phyloP scores from a whole-genome alignment of 2,329 filamentous ascomycete genomes.

The Emydomyces testavorans region DNA sequence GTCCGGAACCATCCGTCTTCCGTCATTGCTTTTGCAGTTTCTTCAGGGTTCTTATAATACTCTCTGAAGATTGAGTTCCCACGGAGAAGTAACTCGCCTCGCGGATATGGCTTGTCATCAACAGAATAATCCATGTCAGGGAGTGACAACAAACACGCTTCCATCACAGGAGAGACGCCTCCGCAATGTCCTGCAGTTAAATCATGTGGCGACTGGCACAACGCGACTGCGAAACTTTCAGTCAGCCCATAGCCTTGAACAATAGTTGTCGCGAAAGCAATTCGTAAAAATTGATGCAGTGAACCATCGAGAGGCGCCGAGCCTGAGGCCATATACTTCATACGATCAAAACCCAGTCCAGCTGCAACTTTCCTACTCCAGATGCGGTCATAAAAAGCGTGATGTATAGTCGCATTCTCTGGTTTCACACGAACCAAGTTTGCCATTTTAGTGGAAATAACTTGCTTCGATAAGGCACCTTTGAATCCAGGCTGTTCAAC shows the following conservation, averaged over 20 bases:
- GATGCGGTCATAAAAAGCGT: constrained; percentile 50
- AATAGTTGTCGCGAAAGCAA: constrained; percentile 68
- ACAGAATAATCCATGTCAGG: constrained; percentile 89
- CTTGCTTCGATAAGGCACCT: constrained; percentile 67
- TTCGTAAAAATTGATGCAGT: constrained; percentile 77
- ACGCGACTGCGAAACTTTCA: constrained; percentile 72
- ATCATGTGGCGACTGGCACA: constrained; percentile 60
- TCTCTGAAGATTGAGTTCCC: constrained; percentile 70
- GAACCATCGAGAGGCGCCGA: constrained; percentile 82
- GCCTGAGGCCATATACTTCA: constrained; percentile 66
- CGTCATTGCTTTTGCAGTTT: constrained; percentile 72
- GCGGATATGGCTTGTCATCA: constrained; percentile 76
- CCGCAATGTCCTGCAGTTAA: constrained; percentile 73
- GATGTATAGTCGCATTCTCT: constrained; percentile 56
- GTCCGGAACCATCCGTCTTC: constrained; percentile 95
- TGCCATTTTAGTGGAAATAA: constrained; percentile 68
- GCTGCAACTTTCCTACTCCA: constrained; percentile 79
- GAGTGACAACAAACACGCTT: constrained; percentile 73
- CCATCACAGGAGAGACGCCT: constrained; percentile 52
- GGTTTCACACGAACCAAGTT: constrained; percentile 57
- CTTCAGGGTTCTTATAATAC: constrained; percentile 82
- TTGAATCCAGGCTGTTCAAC: constrained; percentile 67
- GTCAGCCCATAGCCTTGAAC: constrained; percentile 87
- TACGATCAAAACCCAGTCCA: constrained; percentile 69
- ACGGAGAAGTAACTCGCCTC: constrained; percentile 77